Evolutionary conservation across 331 rosid species (phyloP).

Genomic region (Phaseolus coccineus): DNA sequence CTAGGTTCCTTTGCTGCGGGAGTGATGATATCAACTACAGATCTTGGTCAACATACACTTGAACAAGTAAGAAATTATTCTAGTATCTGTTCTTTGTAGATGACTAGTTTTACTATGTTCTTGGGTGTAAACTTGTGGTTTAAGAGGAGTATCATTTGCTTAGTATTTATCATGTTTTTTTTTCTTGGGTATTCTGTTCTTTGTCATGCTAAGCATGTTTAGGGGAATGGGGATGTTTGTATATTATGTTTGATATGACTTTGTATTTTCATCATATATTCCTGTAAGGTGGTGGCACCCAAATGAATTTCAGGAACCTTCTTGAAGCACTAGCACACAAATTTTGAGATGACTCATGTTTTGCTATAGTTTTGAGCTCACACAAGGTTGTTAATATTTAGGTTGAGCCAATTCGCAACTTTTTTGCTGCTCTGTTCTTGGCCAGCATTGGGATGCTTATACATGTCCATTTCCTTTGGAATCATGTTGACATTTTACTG

Average conservation of each 20-base stretch:
- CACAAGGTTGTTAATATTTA: constrained; percentile 49
- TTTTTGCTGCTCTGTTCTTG: constrained; percentile 92
- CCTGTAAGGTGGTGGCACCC: constrained; percentile 1
- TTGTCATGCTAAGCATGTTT: constrained; percentile 27
- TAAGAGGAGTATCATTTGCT: constrained; percentile 27
- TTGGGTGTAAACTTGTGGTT: constrained; percentile 19
- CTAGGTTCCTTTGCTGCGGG: constrained; percentile 97
- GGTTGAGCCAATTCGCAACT: constrained; percentile 97
- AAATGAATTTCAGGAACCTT: constrained; percentile 37
- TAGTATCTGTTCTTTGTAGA: constrained; percentile 26
- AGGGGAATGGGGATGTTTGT: constrained; percentile 8
- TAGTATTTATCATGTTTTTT: constrained; percentile 22
- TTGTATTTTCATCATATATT: constrained; percentile 28
- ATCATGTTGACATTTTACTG: constrained; percentile 88
- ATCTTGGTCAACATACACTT: constrained; percentile 96
- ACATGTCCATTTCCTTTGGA: constrained; percentile 97
- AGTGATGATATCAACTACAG: constrained; percentile 97
- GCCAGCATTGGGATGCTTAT: constrained; percentile 99
- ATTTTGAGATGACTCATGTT: constrained; percentile 33
- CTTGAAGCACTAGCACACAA: constrained; percentile 18
- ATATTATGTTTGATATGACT: constrained; percentile 28
- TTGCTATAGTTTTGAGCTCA: constrained; percentile 35
- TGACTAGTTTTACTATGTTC: constrained; percentile 32
- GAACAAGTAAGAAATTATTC: constrained; percentile 70
- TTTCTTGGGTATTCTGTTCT: constrained; percentile 15